phyloP scores from a whole-genome alignment of 1,284 basidiomycete genomes.

The Ceratobasidium sp. region DNA sequence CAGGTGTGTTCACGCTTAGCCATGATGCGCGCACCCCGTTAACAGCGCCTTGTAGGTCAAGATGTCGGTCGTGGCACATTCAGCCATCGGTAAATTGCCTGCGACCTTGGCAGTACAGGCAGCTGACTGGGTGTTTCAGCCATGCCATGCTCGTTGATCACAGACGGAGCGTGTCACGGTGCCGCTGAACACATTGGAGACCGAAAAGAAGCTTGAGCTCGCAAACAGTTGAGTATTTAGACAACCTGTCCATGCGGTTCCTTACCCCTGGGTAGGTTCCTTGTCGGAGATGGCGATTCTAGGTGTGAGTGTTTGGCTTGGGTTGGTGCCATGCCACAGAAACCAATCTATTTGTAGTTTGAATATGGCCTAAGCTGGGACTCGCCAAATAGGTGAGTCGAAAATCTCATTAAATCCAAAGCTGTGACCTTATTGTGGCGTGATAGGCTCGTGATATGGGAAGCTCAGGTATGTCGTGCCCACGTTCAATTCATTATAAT shows the following conservation, averaged over 20 bases:
- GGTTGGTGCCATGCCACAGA: neutral
- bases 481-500: neutral
- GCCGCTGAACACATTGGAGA: slow-evolving; percentile 71
- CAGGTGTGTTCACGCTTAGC: slow-evolving; percentile 11
- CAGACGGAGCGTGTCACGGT: slow-evolving; percentile 76
- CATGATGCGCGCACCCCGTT: slow-evolving; percentile 82
- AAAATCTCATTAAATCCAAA: neutral
- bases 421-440: neutral
- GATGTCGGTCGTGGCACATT: slow-evolving; percentile 91
- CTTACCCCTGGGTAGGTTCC: slow-evolving; percentile 61
- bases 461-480: slow-evolving; percentile 64
- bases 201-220: slow-evolving; percentile 73
- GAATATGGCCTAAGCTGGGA: slow-evolving; percentile 91
- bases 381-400: slow-evolving; percentile 54
- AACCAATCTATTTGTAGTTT: slow-evolving; percentile 57
- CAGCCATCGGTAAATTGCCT: slow-evolving; percentile 70
- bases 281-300: slow-evolving; percentile 87
- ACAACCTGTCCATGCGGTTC: neutral
- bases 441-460: slow-evolving; percentile 83
- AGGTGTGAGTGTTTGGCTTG: slow-evolving; percentile 60
- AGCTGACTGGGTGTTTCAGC: slow-evolving; percentile 47
- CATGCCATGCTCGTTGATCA: slow-evolving; percentile 93
- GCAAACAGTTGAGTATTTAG: slow-evolving; percentile 72
- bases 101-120: neutral
- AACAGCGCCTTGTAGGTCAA: slow-evolving; percentile 89